These are phyloP conservation scores for Lentinula lateritia DNA, from an alignment of 768 basidiomycete species.

Conservation along the genomic window DNA sequence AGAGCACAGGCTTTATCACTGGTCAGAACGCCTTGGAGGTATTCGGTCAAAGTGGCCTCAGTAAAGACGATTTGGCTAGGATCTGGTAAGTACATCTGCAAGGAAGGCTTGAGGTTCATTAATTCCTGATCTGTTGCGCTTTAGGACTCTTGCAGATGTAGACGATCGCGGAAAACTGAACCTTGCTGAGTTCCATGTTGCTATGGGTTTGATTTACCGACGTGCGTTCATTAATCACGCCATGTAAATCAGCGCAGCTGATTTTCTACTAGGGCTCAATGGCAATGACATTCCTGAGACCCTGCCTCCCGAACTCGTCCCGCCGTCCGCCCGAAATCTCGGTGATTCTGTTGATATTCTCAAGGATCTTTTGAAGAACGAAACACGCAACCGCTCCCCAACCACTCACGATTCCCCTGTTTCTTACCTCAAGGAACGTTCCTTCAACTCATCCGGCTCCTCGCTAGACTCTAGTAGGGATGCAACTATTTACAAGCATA, in stretches of 20 bases:
- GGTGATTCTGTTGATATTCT: slow-evolving; percentile 86
- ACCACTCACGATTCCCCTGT: slow-evolving; percentile 44
- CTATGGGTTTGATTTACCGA: slow-evolving; percentile 97
- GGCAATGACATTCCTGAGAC: slow-evolving; percentile 86
- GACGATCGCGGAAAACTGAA: slow-evolving; percentile 96
- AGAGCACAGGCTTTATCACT: slow-evolving; percentile 76
- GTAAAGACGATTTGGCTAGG: slow-evolving; percentile 84
- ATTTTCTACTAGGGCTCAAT: slow-evolving; percentile 62
- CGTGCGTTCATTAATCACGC: slow-evolving; percentile 45
- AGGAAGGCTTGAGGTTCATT: neutral
- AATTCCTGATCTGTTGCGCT: slow-evolving; percentile 5
- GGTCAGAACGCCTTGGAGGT: slow-evolving; percentile 85
- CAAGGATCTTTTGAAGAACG: slow-evolving; percentile 82
- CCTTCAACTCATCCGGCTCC: slow-evolving; percentile 51
- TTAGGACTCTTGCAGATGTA: slow-evolving; percentile 86
- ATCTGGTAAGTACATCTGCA: slow-evolving; percentile 65
- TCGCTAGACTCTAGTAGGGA: slow-evolving; percentile 63
- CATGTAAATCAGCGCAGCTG: neutral
- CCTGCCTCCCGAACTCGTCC: slow-evolving; percentile 85
- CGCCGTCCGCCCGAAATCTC: slow-evolving; percentile 87
- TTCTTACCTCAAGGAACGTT: slow-evolving; percentile 64
- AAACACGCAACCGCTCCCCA: slow-evolving; percentile 70
- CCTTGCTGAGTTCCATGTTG: slow-evolving; percentile 94
- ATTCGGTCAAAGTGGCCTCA: slow-evolving; percentile 89
- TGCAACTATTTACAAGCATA: slow-evolving; percentile 89